These are phyloP conservation scores for Solanum hybrid DNA, from an alignment of 305 asterid genomes.

Conservation along the genomic window DNA sequence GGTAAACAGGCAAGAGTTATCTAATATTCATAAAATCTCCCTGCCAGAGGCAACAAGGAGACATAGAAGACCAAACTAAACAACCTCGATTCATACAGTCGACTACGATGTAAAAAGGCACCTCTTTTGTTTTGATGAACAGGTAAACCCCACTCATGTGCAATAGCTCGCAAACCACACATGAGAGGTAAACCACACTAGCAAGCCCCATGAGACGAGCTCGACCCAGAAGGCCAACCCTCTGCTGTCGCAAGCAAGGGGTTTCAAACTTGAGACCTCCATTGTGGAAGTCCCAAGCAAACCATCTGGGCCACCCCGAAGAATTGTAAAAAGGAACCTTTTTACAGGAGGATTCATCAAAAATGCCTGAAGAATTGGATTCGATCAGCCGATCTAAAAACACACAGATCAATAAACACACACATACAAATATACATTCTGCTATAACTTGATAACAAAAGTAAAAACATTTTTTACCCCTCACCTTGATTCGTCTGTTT, in stretches of 20 bases:
- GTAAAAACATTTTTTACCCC: constrained; percentile 1
- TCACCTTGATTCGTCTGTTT: constrained; percentile 83
- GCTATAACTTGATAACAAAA: not conserved
- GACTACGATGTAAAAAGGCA: not conserved
- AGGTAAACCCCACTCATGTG: not conserved
- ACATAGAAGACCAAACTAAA: not conserved
- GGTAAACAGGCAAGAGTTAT: not conserved
- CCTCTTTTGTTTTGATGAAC: not conserved
- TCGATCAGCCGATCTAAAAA: constrained; percentile 17
- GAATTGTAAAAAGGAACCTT: not conserved
- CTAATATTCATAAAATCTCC: not conserved
- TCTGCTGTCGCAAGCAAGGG: not conserved
- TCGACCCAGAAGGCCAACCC: not conserved
- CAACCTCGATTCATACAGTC: not conserved
- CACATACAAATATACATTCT: not conserved
- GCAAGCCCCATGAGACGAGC: not conserved
- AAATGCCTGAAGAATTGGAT: constrained; percentile 1
- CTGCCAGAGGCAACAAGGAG: not conserved
- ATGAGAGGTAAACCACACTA: not conserved
- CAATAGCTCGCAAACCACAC: not conserved
- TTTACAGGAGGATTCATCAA: constrained; percentile 10
- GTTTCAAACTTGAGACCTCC: not conserved
- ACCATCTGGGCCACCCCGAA: not conserved
- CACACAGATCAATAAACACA: constrained; percentile 9
- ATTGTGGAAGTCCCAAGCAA: not conserved